Evolutionary conservation across 202 grass and related monocot genomes (phyloP), one percentile per base, ranked within the genome.

Genomic region (Dendrocalamus latiflorus): DNA sequence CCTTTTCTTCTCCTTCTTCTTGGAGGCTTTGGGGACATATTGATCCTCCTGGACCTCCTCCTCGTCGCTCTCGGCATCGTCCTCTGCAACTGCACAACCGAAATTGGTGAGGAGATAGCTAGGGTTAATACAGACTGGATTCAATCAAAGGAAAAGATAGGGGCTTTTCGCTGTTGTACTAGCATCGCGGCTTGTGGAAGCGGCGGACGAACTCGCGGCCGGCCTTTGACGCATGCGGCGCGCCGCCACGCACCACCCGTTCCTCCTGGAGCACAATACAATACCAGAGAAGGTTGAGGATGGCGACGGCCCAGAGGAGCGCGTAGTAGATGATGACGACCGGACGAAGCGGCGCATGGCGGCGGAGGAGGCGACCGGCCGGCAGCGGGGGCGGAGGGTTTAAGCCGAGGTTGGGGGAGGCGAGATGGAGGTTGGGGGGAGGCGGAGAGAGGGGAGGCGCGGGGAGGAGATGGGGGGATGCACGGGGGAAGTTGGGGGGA

Each of bases 141-240:
- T 4, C n/a, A 59, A 54, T 21, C 2, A 1, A 55, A 18, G 34
- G 10, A 30, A 48, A 83, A 30, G 14, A 1, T 8, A 28, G 22
- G 51, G 15, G 47, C 3, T 33, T 67, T 49, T 15, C 18, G 38
- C 8, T 59, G 57, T 14, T 42, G 0, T 1, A 36, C 18, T 83
- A 92, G 88, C 86, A 70, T 89, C 90, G 59, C 47, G 79, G 53
- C 86, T 94, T 3, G 84, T 89, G 63, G 91, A 90, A 44, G 88
- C 94, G 21, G 84, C 80, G 20, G 95, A 90, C 48, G 94, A 88
- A 50, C 86, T 85, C 12, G 69, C 88, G 64, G 90, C 82, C 11
- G 87, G 85, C 72, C 95, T 88, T 60, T 89, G 84, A 22, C 93
- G 92, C 95, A 95, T 98, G 33, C 95, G 92, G 26, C 92, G 71